phyloP scores from a whole-genome alignment of 2,329 filamentous ascomycete species.

The Pseudogymnoascus sp. region DNA sequence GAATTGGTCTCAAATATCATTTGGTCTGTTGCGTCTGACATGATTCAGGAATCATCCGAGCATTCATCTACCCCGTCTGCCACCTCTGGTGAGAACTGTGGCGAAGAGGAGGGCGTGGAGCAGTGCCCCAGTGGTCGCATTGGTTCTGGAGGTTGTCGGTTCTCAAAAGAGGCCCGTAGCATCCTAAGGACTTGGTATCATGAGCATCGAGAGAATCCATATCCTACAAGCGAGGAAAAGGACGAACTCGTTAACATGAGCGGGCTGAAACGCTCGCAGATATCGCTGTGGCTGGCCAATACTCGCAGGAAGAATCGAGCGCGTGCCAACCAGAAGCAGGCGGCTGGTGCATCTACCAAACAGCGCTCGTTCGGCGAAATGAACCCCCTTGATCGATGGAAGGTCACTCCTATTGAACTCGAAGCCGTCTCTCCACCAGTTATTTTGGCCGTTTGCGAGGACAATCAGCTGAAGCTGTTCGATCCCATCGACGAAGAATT shows the following conservation, averaged over 20 bases:
- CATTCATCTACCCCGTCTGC: background rate
- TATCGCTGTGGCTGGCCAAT: slow-evolving; percentile 12
- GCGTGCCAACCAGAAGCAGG: slow-evolving; percentile 12
- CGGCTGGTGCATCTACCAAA: background rate
- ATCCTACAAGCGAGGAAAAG: slow-evolving; percentile 10
- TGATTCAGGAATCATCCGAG: background rate
- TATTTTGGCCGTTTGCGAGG: slow-evolving; percentile 20
- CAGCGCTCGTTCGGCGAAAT: background rate
- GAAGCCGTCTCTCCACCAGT: slow-evolving; percentile 10
- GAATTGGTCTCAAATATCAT: background rate
- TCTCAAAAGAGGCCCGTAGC: slow-evolving; percentile 11
- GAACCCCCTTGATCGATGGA: slow-evolving; percentile 12
- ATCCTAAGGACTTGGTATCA: slow-evolving; percentile 12
- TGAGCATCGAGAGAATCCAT: slow-evolving; percentile 10
- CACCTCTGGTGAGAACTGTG: slow-evolving; percentile 2
- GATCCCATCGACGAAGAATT: slow-evolving; percentile 5
- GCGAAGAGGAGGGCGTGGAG: background rate
- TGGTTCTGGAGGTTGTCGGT: slow-evolving; percentile 8
- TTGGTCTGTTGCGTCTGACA: background rate
- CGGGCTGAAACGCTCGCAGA: slow-evolving; percentile 11
- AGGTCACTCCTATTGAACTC: slow-evolving; percentile 11
- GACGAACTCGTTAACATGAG: slow-evolving; percentile 6
- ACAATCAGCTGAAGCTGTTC: slow-evolving; percentile 3
- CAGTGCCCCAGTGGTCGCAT: background rate
- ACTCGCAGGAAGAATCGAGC: slow-evolving; percentile 10